Base-by-base conservation (phyloP, 495 filamentous ascomycete genomes). In the Pyronema domesticum region DNA sequence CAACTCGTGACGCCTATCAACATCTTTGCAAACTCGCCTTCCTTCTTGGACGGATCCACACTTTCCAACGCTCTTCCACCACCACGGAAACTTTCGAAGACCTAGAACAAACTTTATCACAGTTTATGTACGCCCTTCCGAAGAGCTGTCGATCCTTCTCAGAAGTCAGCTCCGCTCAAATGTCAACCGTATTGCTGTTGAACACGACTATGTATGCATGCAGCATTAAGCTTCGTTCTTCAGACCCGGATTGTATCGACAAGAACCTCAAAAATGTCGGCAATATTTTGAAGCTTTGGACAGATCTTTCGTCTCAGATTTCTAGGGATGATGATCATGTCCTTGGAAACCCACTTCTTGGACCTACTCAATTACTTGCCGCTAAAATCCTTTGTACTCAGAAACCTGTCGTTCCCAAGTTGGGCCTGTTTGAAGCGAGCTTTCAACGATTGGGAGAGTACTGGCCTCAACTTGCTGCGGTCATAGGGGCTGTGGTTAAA, bases 11-110 rank as follows among this genome's bases (percentile, higher is more conserved):
- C 8, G 60, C 61, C 3, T 63, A 63, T 46, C 61, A 64, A 44
- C 61, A 64, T 37, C 45, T 64, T 33, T 59, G 60, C 51, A 64
- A 64, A 15, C 43, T 64, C 10, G 50, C 60, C 10, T 57, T 64
- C 7, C 61, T 64, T 40, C 18, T 64, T 33, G 57, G 57, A 0
- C 60, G 57, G 10, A 64, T 64, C 15, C 45, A 55, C 33, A 18
- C 60, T 9, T 55, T 63, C 51, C 54, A 45, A 13, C 52, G 58
- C 15, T 60, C 57, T 3, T 50, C 60, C 1, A 34, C 40, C 9
- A 30, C 50, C 15, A 34, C 57, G 13, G 35, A 35, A 6, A 50
- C 51, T 15, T 60, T 57, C 8, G 60, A 63, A 36, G 45, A 51
- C 39, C 60, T 64, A 34, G 57, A 63, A 33, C 55, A 46, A 9